These are phyloP conservation scores for Grosmannia serpens DNA, from an alignment of 2,329 filamentous ascomycete genomes.

Conservation along the genomic window DNA sequence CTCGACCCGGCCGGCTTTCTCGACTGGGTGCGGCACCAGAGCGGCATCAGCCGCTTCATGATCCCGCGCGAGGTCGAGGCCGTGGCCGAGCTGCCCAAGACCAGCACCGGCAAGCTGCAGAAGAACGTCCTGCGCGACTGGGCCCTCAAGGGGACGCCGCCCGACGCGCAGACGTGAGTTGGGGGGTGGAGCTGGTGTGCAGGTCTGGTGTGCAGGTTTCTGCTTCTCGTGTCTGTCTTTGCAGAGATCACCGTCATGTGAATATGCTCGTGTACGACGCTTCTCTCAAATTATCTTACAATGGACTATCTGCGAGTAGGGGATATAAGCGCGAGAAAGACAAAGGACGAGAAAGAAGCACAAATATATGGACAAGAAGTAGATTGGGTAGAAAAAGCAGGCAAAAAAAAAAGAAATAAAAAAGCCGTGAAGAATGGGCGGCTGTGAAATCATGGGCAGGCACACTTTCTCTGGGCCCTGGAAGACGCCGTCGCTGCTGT, in stretches of 20 bases:
- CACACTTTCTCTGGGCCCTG: too few species aligned
- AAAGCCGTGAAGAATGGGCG: too few species aligned
- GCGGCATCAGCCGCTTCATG: slow-evolving; percentile 85
- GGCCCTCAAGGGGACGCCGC: slow-evolving; percentile 33
- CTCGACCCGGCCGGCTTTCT: slow-evolving; percentile 61
- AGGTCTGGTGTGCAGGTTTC: background rate
- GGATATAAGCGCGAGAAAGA: background rate
- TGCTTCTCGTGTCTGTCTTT: background rate
- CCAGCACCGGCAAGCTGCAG: slow-evolving; percentile 89
- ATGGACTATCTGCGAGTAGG: background rate
- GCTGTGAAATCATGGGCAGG: too few species aligned
- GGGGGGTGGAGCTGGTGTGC: too few species aligned
- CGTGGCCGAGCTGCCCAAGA: slow-evolving; percentile 85
- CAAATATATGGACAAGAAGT: background rate
- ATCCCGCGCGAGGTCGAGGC: slow-evolving; percentile 62
- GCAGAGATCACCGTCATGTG: too few species aligned
- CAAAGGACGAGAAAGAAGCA: background rate
- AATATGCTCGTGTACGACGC: too few species aligned
- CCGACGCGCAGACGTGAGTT: slow-evolving; percentile 3
- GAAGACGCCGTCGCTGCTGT: too few species aligned
- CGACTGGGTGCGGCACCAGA: slow-evolving; percentile 71
- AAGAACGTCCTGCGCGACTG: slow-evolving; percentile 88
- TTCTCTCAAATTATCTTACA: background rate
- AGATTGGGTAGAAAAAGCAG: background rate
- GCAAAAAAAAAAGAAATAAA: too few species aligned